A percentile compares a stretch with the other conserved stretches of the same genome.
These are phyloP conservation scores for Myriosclerotinia curreyana DNA, from an alignment of 2,329 filamentous ascomycete genomes.

Conservation along the genomic window DNA sequence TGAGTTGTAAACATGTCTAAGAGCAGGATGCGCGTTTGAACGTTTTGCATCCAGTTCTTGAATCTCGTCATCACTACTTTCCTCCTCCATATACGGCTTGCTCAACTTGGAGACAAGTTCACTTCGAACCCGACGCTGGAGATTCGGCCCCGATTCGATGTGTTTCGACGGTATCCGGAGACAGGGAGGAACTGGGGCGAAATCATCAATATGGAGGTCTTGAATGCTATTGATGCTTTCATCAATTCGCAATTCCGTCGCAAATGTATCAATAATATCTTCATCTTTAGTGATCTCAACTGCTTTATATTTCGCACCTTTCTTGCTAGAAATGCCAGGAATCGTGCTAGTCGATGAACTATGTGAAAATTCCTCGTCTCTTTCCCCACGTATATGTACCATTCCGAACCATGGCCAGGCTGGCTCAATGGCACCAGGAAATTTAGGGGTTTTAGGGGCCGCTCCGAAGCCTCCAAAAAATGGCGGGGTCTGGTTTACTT, in stretches of 20 bases:
- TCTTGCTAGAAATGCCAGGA: slow-evolving; percentile 14
- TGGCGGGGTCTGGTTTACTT: slow-evolving; percentile 39
- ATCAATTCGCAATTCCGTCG: slow-evolving; percentile 28
- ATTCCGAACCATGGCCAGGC: slow-evolving; percentile 69
- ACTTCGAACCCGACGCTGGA: slow-evolving; percentile 49
- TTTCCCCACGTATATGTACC: slow-evolving; percentile 57
- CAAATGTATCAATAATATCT: slow-evolving; percentile 33
- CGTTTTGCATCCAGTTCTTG: slow-evolving; percentile 28
- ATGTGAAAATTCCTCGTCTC: not conserved
- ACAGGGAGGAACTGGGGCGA: slow-evolving; percentile 46
- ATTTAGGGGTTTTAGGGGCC: slow-evolving; percentile 46
- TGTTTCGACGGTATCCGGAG: slow-evolving; percentile 55
- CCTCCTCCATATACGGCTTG: slow-evolving; percentile 25
- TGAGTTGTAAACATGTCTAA: slow-evolving; percentile 56
- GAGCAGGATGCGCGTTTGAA: slow-evolving; percentile 51
- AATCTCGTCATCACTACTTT: slow-evolving; percentile 42
- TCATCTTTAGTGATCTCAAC: slow-evolving; percentile 31
- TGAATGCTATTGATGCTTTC: slow-evolving; percentile 27
- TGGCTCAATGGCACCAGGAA: slow-evolving; percentile 64
- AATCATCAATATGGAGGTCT: slow-evolving; percentile 35
- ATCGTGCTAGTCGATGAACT: not conserved
- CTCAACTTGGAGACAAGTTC: slow-evolving; percentile 43
- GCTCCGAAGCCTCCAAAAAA: slow-evolving; percentile 32
- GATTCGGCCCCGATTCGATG: slow-evolving; percentile 55
- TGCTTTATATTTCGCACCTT: slow-evolving; percentile 37